A percentile compares a stretch with the other conserved stretches of the same genome.
These are phyloP conservation scores for Ophiostoma piceae DNA, from an alignment of 2,329 filamentous ascomycete species.

Conservation along the genomic window DNA sequence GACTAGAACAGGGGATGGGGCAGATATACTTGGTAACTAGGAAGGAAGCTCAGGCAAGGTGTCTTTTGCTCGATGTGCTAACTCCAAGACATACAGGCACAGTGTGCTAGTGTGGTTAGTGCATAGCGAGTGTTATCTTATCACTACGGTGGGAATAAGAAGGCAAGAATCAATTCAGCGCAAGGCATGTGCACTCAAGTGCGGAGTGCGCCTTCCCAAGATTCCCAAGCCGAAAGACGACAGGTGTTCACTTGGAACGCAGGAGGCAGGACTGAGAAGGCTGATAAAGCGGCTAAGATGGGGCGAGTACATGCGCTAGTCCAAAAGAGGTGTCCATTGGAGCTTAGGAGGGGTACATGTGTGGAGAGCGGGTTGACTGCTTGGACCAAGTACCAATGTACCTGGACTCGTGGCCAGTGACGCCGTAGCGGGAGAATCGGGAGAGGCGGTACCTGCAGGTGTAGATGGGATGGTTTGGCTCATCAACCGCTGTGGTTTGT, in stretches of 20 bases:
- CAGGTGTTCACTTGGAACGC: slow-evolving; percentile 27
- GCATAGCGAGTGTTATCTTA: neutral
- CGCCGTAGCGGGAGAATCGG: neutral
- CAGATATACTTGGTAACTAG: slow-evolving; percentile 4
- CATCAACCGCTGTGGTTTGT: neutral
- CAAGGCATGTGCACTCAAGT: neutral
- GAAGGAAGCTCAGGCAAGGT: slow-evolving; percentile 20
- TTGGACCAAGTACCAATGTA: slow-evolving; percentile 2
- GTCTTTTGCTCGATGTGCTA: slow-evolving; percentile 19
- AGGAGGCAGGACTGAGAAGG: slow-evolving; percentile 16
- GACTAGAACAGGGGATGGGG: slow-evolving; percentile 11
- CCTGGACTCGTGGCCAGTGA: neutral
- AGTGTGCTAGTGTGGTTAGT: neutral
- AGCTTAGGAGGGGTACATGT: slow-evolving; percentile 5
- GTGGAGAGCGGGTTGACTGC: neutral
- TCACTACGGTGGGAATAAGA: neutral
- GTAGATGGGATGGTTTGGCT: neutral
- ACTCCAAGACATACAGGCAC: neutral
- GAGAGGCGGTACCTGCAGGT: neutral
- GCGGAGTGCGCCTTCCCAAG: neutral
- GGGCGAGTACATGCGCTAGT: slow-evolving; percentile 12
- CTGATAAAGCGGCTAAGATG: slow-evolving; percentile 24
- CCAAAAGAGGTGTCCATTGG: neutral
- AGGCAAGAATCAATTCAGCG: neutral
- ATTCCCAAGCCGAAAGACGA: slow-evolving; percentile 23